Evolutionary conservation across 495 filamentous ascomycete species (phyloP).

Genomic region (Tuber aestivum): DNA sequence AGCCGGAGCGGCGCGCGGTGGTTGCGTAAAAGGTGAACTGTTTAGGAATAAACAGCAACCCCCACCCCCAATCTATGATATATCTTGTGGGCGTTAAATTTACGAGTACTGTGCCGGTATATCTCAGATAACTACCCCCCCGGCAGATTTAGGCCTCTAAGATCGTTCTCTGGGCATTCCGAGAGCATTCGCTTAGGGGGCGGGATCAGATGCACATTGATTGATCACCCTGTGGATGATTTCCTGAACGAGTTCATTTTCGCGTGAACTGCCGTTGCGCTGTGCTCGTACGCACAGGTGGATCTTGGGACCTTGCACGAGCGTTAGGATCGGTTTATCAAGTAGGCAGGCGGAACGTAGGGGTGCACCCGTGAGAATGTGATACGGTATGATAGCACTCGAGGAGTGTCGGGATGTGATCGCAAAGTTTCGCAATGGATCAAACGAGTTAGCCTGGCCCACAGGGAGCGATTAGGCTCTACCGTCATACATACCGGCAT

Average conservation of each 20-base stretch:
- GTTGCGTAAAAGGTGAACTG: not conserved
- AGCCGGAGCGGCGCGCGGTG: not conserved
- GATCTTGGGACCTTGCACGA: not conserved
- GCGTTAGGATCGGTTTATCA: not conserved
- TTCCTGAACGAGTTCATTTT: slow-evolving; percentile 1
- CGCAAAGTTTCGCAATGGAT: not conserved
- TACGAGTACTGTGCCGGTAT: not conserved
- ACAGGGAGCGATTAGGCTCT: not conserved
- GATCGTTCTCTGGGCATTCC: not conserved
- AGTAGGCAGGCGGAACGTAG: not conserved
- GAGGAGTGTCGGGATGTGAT: not conserved
- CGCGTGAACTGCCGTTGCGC: not conserved
- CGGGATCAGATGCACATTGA: not conserved
- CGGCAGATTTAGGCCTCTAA: not conserved
- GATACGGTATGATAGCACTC: not conserved
- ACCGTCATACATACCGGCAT: not conserved
- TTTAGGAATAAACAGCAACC: not conserved
- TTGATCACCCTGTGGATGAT: not conserved
- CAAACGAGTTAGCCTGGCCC: not conserved
- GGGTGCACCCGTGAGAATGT: no score
- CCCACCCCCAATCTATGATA: not conserved
- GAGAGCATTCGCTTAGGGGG: not conserved
- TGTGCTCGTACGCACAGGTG: not conserved
- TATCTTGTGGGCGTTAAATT: not conserved
- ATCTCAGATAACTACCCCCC: not conserved